These are phyloP conservation scores for Candida alai DNA, from an alignment of 805 yeast genomes.

Conservation along the genomic window DNA sequence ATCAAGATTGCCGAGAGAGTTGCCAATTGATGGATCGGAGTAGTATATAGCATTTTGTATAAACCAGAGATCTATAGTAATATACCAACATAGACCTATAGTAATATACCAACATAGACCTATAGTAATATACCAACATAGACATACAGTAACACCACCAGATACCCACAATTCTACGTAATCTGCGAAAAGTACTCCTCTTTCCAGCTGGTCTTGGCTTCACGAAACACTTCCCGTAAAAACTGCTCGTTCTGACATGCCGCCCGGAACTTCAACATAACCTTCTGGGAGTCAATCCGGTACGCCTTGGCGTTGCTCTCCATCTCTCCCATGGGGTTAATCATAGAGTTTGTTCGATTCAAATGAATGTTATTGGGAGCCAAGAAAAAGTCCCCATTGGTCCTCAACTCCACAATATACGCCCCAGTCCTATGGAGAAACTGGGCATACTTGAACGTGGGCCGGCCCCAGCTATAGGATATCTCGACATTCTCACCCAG, in stretches of 20 bases:
- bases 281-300: constrained; percentile 63
- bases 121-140: not conserved
- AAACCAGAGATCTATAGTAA: too few relatives aligned
- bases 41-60: constrained; percentile 5
- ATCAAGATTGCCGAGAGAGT: constrained; percentile 88
- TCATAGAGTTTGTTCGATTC: constrained; percentile 57
- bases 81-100: too few relatives aligned
- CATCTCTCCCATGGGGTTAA: constrained; percentile 10
- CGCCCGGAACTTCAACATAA: constrained; percentile 65
- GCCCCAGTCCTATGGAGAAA: constrained; percentile 88
- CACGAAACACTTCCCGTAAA: constrained; percentile 51
- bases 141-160: constrained; percentile 1
- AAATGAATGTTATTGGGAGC: constrained; percentile 87
- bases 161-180: constrained; percentile 6
- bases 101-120: too few relatives aligned
- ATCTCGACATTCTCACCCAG: constrained; percentile 57
- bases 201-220: constrained; percentile 51
- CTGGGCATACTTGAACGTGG: constrained; percentile 77
- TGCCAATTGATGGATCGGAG: constrained; percentile 41
- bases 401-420: constrained; percentile 81
- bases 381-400: constrained; percentile 70
- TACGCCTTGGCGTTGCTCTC: constrained; percentile 24
- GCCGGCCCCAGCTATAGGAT: constrained; percentile 87
- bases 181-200: constrained; percentile 17
- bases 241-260: constrained; percentile 52